Evolutionary conservation across 495 filamentous ascomycete species (phyloP).

Genomic region (Entonaema liquescens): DNA sequence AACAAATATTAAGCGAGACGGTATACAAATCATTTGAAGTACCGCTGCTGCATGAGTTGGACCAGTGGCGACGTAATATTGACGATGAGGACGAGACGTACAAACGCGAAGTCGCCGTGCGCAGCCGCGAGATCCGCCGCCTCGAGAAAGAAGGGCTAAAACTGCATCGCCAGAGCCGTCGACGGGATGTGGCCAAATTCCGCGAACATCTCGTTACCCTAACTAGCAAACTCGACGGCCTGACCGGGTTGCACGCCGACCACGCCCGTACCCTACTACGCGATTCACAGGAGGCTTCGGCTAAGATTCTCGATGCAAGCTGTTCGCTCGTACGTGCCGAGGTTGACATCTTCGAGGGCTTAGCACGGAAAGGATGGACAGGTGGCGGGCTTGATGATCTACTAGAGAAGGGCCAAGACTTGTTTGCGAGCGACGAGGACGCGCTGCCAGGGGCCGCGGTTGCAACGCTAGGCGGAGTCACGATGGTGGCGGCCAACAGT

Average conservation of each 20-base stretch:
- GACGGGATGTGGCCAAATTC: conserved; percentile 61
- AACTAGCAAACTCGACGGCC: conserved; percentile 67
- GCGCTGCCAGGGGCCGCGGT: conserved; percentile 38
- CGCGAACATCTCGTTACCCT: conserved; percentile 64
- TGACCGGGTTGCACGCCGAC: conserved; percentile 64
- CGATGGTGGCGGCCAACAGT: conserved; percentile 20
- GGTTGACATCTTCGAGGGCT: conserved; percentile 70
- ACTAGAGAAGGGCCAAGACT: conserved; percentile 66
- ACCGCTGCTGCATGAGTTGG: conserved; percentile 69
- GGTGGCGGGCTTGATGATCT: conserved; percentile 70
- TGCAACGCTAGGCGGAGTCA: conserved; percentile 6
- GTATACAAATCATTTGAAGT: conserved; percentile 73
- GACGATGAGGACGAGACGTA: conserved; percentile 68
- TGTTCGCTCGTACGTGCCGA: conserved; percentile 69
- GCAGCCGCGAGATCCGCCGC: conserved; percentile 63
- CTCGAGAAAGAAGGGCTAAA: conserved; percentile 69
- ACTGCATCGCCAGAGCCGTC: conserved; percentile 61
- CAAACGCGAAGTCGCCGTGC: conserved; percentile 57
- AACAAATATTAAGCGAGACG: conserved; percentile 69
- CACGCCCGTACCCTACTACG: conserved; percentile 63
- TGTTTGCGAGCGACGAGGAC: conserved; percentile 63
- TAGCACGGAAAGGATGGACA: conserved; percentile 70
- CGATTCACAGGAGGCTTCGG: conserved; percentile 66
- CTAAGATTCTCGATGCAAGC: conserved; percentile 65
- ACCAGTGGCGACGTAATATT: conserved; percentile 65